phyloP scores from a whole-genome alignment of 371 early-diverging fungal genomes.

The Smittium culicis region DNA sequence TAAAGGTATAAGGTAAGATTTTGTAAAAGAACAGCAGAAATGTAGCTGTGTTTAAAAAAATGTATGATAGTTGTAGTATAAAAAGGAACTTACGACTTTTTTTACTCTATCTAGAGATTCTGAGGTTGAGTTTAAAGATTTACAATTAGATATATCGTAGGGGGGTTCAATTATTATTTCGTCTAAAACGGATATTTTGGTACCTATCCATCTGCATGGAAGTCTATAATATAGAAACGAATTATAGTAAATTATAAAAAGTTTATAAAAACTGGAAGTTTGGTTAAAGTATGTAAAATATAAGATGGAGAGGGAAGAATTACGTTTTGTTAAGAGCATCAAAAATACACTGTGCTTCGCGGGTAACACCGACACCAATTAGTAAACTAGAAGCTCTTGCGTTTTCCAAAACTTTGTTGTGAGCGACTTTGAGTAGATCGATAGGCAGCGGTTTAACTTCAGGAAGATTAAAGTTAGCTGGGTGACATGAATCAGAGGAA shows the following conservation, averaged over 20 bases:
- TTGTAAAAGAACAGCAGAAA: too few species aligned
- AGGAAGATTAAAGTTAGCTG: constrained; percentile 12
- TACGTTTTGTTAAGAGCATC: constrained; percentile 70
- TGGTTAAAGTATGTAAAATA: not conserved
- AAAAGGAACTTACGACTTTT: constrained; percentile 37
- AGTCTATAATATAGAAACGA: constrained; percentile 31
- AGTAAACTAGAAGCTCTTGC: constrained; percentile 45
- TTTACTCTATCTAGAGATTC: constrained; percentile 51
- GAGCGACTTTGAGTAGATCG: constrained; percentile 44
- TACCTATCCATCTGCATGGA: constrained; percentile 68
- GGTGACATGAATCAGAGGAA: not conserved
- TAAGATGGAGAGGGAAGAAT: constrained; percentile 4
- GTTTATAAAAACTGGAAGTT: constrained; percentile 4
- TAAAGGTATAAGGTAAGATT: too few species aligned
- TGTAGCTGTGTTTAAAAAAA: too few species aligned
- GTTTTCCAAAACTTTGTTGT: constrained; percentile 41
- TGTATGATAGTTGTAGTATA: not conserved
- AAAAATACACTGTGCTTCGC: constrained; percentile 62
- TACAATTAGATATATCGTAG: constrained; percentile 55
- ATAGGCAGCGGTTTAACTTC: constrained; percentile 31
- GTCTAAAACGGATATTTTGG: constrained; percentile 65
- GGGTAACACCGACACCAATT: constrained; percentile 66
- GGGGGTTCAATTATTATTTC: constrained; percentile 65
- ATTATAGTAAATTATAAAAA: not conserved
- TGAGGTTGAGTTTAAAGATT: constrained; percentile 42